Percentiles rank a stretch among this genome's conserved stretches.
Evolutionary conservation across 2,329 filamentous ascomycete genomes (phyloP).

Genomic region (Aspergillus luchuensis): DNA sequence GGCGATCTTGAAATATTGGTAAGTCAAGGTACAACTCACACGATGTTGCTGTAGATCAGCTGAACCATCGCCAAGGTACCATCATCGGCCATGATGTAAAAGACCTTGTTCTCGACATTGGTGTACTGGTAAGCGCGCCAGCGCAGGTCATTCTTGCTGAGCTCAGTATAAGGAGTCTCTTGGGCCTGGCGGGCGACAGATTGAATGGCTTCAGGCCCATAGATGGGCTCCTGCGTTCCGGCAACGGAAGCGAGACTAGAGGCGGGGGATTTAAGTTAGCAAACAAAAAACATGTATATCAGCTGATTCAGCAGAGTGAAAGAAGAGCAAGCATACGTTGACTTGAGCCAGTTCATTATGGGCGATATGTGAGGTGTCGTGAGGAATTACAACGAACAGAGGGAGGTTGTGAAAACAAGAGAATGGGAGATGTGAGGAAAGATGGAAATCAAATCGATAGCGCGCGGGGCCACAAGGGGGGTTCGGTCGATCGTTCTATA

Average conservation of each 20-base stretch:
- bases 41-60: slow-evolving; percentile 97
- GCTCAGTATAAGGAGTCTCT: slow-evolving; percentile 76
- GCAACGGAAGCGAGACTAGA: slow-evolving; percentile 71
- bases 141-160: slow-evolving; percentile 74
- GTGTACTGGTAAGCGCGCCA: slow-evolving; percentile 83
- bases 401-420: slow-evolving; percentile 19
- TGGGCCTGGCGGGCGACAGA: slow-evolving; percentile 81
- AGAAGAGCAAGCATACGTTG: slow-evolving; percentile 64
- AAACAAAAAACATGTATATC: slow-evolving; percentile 30
- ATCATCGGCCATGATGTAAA: slow-evolving; percentile 81
- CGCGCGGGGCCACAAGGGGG: slow-evolving; percentile 34
- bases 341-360: slow-evolving; percentile 95
- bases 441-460: slow-evolving; percentile 40
- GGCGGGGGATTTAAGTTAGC: slow-evolving; percentile 53
- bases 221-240: slow-evolving; percentile 94
- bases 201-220: slow-evolving; percentile 84
- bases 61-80: slow-evolving; percentile 79
- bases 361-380: slow-evolving; percentile 29
- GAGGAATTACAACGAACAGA: not conserved
- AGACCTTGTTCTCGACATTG: slow-evolving; percentile 90
- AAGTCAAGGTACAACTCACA: slow-evolving; percentile 58
- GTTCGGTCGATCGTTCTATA: slow-evolving; percentile 13
- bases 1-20: not conserved
- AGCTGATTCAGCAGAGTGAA: slow-evolving; percentile 3
- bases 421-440: slow-evolving; percentile 19